Evolutionary conservation across 441 rosid genomes (phyloP).

Genomic region (Euphorbia celastroides): DNA sequence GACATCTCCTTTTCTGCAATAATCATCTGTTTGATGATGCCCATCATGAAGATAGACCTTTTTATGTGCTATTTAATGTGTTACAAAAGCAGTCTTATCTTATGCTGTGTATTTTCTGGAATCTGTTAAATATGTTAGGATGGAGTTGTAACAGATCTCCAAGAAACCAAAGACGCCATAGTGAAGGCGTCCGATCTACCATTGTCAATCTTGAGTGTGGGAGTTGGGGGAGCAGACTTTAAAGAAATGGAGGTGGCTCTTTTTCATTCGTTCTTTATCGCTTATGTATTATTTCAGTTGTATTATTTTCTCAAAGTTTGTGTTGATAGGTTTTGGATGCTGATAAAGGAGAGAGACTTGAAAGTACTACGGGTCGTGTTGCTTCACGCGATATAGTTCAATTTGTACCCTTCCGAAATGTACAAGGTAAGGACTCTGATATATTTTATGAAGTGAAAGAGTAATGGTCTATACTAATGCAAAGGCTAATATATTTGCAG

Average conservation of each 20-base stretch:
- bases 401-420: constrained; percentile 68
- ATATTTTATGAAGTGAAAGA: neutral
- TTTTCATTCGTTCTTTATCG: constrained; percentile 8
- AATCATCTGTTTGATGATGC: too few species aligned
- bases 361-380: constrained; percentile 71
- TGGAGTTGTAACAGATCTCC: constrained; percentile 87
- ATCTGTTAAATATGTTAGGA: constrained; percentile 13
- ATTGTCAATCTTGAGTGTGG: constrained; percentile 77
- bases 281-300: too few species aligned
- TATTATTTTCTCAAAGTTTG: too few species aligned
- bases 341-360: constrained; percentile 83
- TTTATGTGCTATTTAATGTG: too few species aligned
- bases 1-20: too few species aligned
- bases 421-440: constrained; percentile 51
- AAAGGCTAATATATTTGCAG: constrained; percentile 33
- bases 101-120: too few species aligned
- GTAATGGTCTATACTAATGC: neutral
- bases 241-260: constrained; percentile 78
- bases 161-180: constrained; percentile 84
- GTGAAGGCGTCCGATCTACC: constrained; percentile 95
- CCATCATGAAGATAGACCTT: too few species aligned
- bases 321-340: constrained; percentile 79
- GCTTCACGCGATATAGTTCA: constrained; percentile 92
- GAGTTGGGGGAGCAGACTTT: constrained; percentile 94
- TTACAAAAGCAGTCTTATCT: too few species aligned